Conservation (phyloP, 2,329 filamentous ascomycete species). For the Peltaster fructicola region DNA sequence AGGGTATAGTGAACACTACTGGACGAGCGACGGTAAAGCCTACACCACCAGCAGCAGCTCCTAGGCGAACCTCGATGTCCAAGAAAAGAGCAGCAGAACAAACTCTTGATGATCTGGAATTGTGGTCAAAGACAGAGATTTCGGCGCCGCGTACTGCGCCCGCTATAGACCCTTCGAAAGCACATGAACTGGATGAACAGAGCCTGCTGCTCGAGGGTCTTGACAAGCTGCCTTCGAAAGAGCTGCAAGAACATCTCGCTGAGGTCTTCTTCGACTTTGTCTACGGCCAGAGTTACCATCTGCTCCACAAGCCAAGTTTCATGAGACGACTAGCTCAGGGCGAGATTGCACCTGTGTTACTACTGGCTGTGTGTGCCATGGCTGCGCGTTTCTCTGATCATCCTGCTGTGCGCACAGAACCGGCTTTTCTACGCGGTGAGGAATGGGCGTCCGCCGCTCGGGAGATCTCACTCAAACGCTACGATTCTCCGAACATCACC, state of each 20-base stretch:
- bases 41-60: constrained; percentile 39
- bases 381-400: constrained; percentile 91
- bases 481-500: constrained; percentile 91
- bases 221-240: constrained; percentile 65
- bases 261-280: constrained; percentile 93
- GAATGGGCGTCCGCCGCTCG: constrained; percentile 79
- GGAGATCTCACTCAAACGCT: constrained; percentile 69
- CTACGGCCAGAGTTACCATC: constrained; percentile 85
- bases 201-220: constrained; percentile 65
- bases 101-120: constrained; percentile 70
- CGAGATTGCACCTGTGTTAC: constrained; percentile 70
- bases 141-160: constrained; percentile 8
- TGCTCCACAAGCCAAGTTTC: constrained; percentile 93
- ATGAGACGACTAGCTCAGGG: constrained; percentile 73
- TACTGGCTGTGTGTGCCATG: constrained; percentile 86
- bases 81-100: constrained; percentile 79
- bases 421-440: constrained; percentile 75
- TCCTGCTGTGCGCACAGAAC: constrained; percentile 56
- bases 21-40: constrained; percentile 75
- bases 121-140: constrained; percentile 44
- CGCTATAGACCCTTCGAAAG: constrained; percentile 4
- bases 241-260: constrained; percentile 81
- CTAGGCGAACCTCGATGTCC: constrained; percentile 32
- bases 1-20: constrained; percentile 48
- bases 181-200: constrained; percentile 48